Percentiles rank a stretch among this genome's conserved stretches.
These are phyloP conservation scores for Phlyctochytrium arcticum DNA, from an alignment of 192 early-diverging fungal species.

Conservation along the genomic window DNA sequence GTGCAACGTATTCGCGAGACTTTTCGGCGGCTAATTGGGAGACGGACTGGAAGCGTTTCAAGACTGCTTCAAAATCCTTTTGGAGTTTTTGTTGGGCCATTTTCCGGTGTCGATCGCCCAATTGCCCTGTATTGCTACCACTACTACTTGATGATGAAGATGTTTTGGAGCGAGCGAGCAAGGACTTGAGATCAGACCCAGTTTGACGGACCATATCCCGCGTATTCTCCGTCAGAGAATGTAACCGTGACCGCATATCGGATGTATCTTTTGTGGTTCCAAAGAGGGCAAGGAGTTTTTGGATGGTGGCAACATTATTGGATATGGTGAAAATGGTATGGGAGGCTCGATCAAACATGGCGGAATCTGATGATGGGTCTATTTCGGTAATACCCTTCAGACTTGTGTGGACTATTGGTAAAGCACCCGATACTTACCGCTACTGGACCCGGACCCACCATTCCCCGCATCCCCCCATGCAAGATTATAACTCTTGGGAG, in stretches of 20 bases:
- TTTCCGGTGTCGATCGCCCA: conserved; percentile 63
- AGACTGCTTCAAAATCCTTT: conserved; percentile 90
- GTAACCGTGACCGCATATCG: conserved; percentile 63
- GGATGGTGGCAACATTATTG: conserved; percentile 77
- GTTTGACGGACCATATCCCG: conserved; percentile 77
- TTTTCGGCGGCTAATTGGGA: conserved; percentile 80
- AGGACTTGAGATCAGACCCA: conserved; percentile 67
- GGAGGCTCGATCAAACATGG: conserved; percentile 58
- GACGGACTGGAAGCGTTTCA: conserved; percentile 84
- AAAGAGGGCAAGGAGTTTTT: conserved; percentile 69
- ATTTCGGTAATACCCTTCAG: background rate
- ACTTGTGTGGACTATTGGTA: background rate
- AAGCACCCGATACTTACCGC: background rate
- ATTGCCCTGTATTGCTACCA: background rate
- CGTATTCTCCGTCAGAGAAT: conserved; percentile 76
- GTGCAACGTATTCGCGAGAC: conserved; percentile 78
- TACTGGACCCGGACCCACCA: background rate
- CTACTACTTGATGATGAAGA: background rate
- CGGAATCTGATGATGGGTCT: background rate
- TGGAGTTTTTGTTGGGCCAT: conserved; percentile 90
- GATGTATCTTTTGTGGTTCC: conserved; percentile 73
- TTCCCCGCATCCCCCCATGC: background rate
- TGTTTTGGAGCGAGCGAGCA: conserved; percentile 34
- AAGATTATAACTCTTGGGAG: background rate
- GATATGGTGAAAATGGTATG: conserved; percentile 85